These are phyloP conservation scores for Candida xiaguanensis DNA, from an alignment of 805 yeast species.

Conservation along the genomic window DNA sequence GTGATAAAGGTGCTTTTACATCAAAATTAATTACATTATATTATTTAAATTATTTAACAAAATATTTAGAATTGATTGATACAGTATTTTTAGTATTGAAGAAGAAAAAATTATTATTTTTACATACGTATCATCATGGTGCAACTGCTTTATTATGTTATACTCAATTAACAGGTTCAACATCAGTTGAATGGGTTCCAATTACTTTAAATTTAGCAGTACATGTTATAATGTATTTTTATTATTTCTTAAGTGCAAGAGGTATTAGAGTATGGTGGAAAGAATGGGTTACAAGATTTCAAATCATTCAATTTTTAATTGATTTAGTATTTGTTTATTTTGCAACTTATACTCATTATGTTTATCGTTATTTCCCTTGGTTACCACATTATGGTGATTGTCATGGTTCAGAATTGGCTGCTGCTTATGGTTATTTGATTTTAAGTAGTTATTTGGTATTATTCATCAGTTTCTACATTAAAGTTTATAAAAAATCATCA, in stretches of 20 bases:
- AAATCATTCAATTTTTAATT: constrained; percentile 86
- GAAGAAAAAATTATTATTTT: constrained; percentile 85
- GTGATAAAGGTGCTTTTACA: constrained; percentile 76
- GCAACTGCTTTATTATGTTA: constrained; percentile 94
- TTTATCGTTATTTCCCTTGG: constrained; percentile 55
- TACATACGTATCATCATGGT: constrained; percentile 97
- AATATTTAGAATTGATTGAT: constrained; percentile 84
- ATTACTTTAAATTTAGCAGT: constrained; percentile 85
- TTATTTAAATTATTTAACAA: constrained; percentile 88
- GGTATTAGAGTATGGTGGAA: constrained; percentile 99
- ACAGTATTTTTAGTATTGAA: constrained; percentile 88
- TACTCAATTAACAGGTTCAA: constrained; percentile 86
- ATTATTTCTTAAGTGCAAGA: constrained; percentile 88
- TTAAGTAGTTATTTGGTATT: constrained; percentile 84
- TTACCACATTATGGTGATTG: constrained; percentile 80
- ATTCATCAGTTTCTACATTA: constrained; percentile 89
- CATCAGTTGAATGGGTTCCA: constrained; percentile 94
- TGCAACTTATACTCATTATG: constrained; percentile 89
- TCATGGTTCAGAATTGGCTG: constrained; percentile 90
- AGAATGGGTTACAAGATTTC: constrained; percentile 97
- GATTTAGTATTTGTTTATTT: constrained; percentile 90
- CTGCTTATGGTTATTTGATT: constrained; percentile 84
- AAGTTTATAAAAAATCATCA: constrained; percentile 60
- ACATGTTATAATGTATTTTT: constrained; percentile 96
- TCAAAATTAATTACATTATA: constrained; percentile 78